These are phyloP conservation scores for Colletotrichum sp. DNA, from an alignment of 2,329 filamentous ascomycete genomes.

Conservation along the genomic window DNA sequence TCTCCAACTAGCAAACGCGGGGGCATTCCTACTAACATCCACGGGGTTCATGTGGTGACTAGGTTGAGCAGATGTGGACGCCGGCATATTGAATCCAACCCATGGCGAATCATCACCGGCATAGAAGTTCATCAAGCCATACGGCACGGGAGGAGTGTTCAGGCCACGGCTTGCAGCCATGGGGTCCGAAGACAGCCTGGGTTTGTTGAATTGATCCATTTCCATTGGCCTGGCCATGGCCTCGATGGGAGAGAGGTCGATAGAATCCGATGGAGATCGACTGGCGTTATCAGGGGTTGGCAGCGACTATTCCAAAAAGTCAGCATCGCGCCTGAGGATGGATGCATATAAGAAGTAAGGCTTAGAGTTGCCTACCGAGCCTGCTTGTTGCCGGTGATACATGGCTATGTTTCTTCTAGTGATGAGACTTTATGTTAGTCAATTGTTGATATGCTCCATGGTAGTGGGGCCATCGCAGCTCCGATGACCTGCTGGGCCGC, in stretches of 20 bases:
- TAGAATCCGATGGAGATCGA: not conserved
- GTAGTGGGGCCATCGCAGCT: not conserved
- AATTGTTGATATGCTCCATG: not conserved
- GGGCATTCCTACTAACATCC: constrained; percentile 26
- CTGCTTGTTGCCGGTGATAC: not conserved
- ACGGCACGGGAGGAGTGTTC: constrained; percentile 25
- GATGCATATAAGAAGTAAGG: not conserved
- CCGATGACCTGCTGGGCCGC: not conserved
- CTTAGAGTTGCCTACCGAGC: not conserved
- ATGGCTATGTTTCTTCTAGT: not conserved
- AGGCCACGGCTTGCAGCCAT: not conserved
- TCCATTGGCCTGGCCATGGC: not conserved
- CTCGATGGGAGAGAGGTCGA: not conserved
- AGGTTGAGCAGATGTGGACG: constrained; percentile 32
- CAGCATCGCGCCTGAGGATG: not conserved
- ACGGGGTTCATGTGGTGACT: constrained; percentile 30
- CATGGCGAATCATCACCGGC: constrained; percentile 46
- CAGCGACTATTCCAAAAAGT: not conserved
- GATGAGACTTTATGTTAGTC: not conserved
- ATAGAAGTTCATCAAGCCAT: constrained; percentile 38
- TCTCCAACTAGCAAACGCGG: constrained; percentile 36
- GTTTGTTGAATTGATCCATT: not conserved
- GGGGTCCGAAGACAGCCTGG: not conserved
- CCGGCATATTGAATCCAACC: constrained; percentile 36
- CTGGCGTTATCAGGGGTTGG: not conserved